These are phyloP conservation scores for Fusarium annulatum DNA, from an alignment of 2,329 filamentous ascomycete species.

Conservation along the genomic window DNA sequence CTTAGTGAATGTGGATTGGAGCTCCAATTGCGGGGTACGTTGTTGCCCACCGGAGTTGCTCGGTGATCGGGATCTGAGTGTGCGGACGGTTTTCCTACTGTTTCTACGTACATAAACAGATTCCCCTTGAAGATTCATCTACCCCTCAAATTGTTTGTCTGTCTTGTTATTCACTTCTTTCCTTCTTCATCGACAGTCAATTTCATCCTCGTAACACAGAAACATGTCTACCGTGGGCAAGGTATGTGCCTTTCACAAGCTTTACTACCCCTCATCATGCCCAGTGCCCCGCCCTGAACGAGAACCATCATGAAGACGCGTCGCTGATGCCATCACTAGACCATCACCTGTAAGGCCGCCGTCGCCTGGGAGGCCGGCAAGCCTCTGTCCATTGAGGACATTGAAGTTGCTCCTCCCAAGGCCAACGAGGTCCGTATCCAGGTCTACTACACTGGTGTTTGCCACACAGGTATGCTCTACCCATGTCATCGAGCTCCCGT, in stretches of 20 bases:
- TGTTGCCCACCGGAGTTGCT: slow-evolving; percentile 40
- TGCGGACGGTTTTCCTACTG: slow-evolving; percentile 29
- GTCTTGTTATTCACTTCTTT: slow-evolving; percentile 21
- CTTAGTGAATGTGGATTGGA: slow-evolving; percentile 40
- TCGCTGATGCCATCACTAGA: slow-evolving; percentile 62
- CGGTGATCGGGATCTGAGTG: slow-evolving; percentile 46
- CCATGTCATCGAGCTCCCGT: slow-evolving; percentile 17
- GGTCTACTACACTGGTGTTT: slow-evolving; percentile 98
- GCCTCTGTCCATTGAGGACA: slow-evolving; percentile 87
- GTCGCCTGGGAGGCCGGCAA: slow-evolving; percentile 97
- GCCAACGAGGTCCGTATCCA: slow-evolving; percentile 97
- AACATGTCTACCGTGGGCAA: slow-evolving; percentile 65
- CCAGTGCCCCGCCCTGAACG: slow-evolving; percentile 39
- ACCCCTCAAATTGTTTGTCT: slow-evolving; percentile 26
- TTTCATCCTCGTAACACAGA: slow-evolving; percentile 24
- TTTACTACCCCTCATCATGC: slow-evolving; percentile 30
- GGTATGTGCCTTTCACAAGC: slow-evolving; percentile 50
- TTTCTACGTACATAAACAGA: slow-evolving; percentile 42
- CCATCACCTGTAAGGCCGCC: slow-evolving; percentile 96
- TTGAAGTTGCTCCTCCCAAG: slow-evolving; percentile 89
- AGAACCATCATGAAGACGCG: slow-evolving; percentile 16
- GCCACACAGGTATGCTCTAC: slow-evolving; percentile 82
- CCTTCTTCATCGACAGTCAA: slow-evolving; percentile 28
- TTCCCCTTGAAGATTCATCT: slow-evolving; percentile 29
- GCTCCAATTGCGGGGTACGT: slow-evolving; percentile 45